Evolutionary conservation across 1,284 basidiomycete species (phyloP).

Genomic region (Ceratobasidium sp.): DNA sequence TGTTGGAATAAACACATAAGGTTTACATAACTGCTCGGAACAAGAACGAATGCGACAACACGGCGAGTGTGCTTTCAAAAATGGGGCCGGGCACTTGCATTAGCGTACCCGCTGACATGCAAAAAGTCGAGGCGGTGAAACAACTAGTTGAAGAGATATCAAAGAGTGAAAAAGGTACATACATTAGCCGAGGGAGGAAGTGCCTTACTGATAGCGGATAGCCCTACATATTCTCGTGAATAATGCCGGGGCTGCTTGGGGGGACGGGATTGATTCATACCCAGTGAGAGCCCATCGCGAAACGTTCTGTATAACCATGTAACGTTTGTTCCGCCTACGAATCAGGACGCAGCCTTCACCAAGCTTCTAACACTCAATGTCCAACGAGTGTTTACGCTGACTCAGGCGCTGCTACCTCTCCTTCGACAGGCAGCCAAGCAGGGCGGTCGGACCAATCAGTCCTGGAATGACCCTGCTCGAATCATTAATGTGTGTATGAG

Average conservation of each 20-base stretch:
- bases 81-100: conserved; percentile 65
- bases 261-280: conserved; percentile 62
- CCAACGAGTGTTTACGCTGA: conserved; percentile 73
- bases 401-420: conserved; percentile 69
- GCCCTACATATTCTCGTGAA: conserved; percentile 69
- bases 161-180: conserved; percentile 55
- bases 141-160: conserved; percentile 60
- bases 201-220: conserved; percentile 36
- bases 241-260: conserved; percentile 74
- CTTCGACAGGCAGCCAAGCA: conserved; percentile 61
- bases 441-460: conserved; percentile 52
- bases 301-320: conserved; percentile 51
- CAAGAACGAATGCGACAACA: conserved; percentile 62
- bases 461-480: conserved; percentile 61
- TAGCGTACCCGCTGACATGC: conserved; percentile 66
- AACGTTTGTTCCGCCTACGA: conserved; percentile 46
- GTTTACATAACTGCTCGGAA: conserved; percentile 76
- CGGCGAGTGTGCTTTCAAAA: conserved; percentile 62
- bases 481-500: conserved; percentile 65
- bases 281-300: conserved; percentile 57
- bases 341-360: conserved; percentile 61
- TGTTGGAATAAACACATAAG: conserved; percentile 47
- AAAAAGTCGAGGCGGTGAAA: conserved; percentile 65
- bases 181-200: not conserved
- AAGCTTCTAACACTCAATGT: conserved; percentile 72